phyloP scores from a whole-genome alignment of 2,329 filamentous ascomycete species.

The Coniochaeta sp. region DNA sequence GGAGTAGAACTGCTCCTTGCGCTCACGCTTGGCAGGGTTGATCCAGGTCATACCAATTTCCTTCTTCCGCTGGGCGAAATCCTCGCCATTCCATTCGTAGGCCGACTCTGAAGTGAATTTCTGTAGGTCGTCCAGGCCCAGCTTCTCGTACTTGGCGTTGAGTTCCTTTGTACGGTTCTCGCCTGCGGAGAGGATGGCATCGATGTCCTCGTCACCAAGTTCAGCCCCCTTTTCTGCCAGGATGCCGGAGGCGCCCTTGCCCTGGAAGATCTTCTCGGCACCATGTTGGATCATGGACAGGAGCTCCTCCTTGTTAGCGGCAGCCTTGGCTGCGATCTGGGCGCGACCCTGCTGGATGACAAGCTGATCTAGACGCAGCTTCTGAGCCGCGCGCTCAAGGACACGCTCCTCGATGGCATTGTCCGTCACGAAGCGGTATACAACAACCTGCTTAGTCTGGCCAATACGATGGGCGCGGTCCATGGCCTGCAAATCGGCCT shows the following conservation, averaged over 20 bases:
- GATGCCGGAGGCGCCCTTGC: slow-evolving; percentile 57
- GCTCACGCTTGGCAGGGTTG: slow-evolving; percentile 95
- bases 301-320: slow-evolving; percentile 92
- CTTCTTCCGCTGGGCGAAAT: slow-evolving; percentile 87
- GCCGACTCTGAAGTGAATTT: slow-evolving; percentile 97
- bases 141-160: slow-evolving; percentile 90
- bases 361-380: slow-evolving; percentile 89
- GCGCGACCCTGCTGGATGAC: slow-evolving; percentile 97
- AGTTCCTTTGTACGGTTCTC: slow-evolving; percentile 85
- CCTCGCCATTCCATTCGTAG: slow-evolving; percentile 98
- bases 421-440: slow-evolving; percentile 95
- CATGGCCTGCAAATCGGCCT: slow-evolving; percentile 98
- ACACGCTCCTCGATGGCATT: slow-evolving; percentile 99
- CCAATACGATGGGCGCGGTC: slow-evolving; percentile 97
- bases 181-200: slow-evolving; percentile 76
- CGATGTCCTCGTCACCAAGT: slow-evolving; percentile 83
- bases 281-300: slow-evolving; percentile 98
- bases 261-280: slow-evolving; percentile 86
- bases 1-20: slow-evolving; percentile 95
- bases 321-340: slow-evolving; percentile 82
- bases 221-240: slow-evolving; percentile 54
- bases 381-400: slow-evolving; percentile 90
- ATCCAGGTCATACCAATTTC: slow-evolving; percentile 95
- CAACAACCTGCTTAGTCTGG: slow-evolving; percentile 94
- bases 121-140: slow-evolving; percentile 93